Evolutionary conservation across 179 eudicot genomes (phyloP).

Genomic region (Patellifolia procumbens): DNA sequence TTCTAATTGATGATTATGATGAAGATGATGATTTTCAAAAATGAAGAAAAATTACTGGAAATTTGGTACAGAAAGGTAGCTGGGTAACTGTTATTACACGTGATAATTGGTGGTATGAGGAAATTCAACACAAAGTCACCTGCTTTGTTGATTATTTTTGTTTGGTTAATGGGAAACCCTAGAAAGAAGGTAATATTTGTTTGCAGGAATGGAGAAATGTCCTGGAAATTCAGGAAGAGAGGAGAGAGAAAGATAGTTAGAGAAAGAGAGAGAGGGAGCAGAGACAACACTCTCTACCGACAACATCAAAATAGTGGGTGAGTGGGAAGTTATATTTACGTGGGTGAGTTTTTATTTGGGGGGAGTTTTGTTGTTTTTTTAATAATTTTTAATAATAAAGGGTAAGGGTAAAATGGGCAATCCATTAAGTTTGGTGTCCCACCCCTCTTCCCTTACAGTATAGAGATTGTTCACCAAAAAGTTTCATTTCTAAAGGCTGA

Average conservation of each 20-base stretch:
- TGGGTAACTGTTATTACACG: too few relatives aligned
- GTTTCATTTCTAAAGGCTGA: too few relatives aligned
- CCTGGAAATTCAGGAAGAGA: conserved; percentile 27
- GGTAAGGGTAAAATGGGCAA: too few relatives aligned
- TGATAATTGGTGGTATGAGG: too few relatives aligned
- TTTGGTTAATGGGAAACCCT: conserved; percentile 28
- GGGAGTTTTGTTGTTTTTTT: too few relatives aligned
- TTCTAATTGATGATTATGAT: neutral
- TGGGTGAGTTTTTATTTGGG: too few relatives aligned
- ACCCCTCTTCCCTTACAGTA: too few relatives aligned
- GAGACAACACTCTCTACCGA: conserved; percentile 37
- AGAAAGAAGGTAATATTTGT: conserved; percentile 18
- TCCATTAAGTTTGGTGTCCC: too few relatives aligned
- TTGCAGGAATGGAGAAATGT: conserved; percentile 23
- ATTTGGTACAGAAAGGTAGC: neutral
- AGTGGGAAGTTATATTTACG: too few relatives aligned
- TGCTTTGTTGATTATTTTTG: neutral
- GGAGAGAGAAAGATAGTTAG: neutral
- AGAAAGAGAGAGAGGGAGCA: neutral
- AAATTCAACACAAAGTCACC: conserved; percentile 14
- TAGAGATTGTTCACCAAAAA: too few relatives aligned
- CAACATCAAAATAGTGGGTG: too few relatives aligned
- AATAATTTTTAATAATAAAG: too few relatives aligned
- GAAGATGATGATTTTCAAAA: conserved; percentile 20
- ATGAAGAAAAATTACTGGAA: neutral